Evolutionary conservation across 2,329 filamentous ascomycete species (phyloP), one percentile per base, ranked within the genome.

Genomic region (Fusarium multiceps): DNA sequence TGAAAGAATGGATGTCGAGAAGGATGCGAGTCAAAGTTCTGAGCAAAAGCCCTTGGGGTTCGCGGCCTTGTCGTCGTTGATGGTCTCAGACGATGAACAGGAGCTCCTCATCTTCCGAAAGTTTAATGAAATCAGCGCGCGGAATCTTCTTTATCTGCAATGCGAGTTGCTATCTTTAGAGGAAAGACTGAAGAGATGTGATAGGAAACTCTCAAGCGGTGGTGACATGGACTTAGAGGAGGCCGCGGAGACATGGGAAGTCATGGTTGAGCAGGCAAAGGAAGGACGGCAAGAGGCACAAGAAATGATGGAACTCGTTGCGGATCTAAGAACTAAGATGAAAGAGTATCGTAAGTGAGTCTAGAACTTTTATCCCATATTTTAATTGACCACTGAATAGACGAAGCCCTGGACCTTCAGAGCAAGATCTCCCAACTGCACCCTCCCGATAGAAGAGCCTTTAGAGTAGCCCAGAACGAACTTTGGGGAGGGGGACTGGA

Each of bases 191-290:
- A 55, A 30, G 1, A n/a, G 2, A 3, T 59, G 37, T 21, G 59
- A 66, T 1, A 21, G 7, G 6, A 14, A 42, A 0, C 3, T 63
- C 1, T 8, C 45, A 4, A 7, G 13, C 4, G 55, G 47, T 5
- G 37, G 41, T 6, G 37, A 57, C 0, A 65, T 46, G 0, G 7
- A 30, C 0, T 4, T 65, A 2, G 50, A 66, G 2, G 12, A 63
- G 2, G 47, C 14, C 2, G 51, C 62, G 0, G 57, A 63, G 21
- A 58, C 53, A 9, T 66, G 59, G 62, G 62, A 66, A 9, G 32
- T 66, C 6, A 66, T 34, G 32, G 16, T 10, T 0, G 47, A 63
- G 28, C 59, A 58, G 4, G 62, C 47, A 2, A 2, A n/a, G 0
- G 21, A 7, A 0, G 47, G 32, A 0, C 13, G 2, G 3, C 0